These are phyloP conservation scores for Metschnikowia aberdeeniae DNA, from an alignment of 805 yeast genomes.

Conservation along the genomic window DNA sequence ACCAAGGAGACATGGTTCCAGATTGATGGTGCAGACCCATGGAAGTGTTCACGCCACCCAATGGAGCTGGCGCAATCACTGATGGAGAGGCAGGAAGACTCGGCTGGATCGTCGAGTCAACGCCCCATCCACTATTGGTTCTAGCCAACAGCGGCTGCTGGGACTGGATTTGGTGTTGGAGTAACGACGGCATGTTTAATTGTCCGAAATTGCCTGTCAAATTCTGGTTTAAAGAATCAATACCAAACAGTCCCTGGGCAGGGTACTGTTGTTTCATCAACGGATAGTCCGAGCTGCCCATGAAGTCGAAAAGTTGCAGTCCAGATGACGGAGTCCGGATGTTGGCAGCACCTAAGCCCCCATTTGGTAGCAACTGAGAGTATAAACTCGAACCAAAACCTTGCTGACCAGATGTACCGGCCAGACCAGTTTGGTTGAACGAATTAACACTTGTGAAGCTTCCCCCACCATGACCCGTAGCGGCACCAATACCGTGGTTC, in stretches of 20 bases:
- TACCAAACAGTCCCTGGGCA: conserved; percentile 23
- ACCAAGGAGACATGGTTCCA: conserved; percentile 42
- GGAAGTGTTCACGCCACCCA: conserved; percentile 10
- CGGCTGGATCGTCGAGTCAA: conserved; percentile 25
- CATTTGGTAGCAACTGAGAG: conserved; percentile 27
- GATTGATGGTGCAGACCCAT: conserved; percentile 24
- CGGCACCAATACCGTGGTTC: not conserved
- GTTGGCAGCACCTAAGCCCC: conserved; percentile 26
- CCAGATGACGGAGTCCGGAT: conserved; percentile 20
- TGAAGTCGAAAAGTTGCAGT: conserved; percentile 16
- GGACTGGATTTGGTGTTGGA: conserved; percentile 29
- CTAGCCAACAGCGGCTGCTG: conserved; percentile 30
- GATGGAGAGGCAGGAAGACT: conserved; percentile 28
- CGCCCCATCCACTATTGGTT: conserved; percentile 38
- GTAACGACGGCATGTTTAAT: conserved; percentile 32
- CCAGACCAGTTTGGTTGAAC: conserved; percentile 4
- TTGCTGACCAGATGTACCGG: conserved; percentile 10
- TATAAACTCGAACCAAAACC: conserved; percentile 19
- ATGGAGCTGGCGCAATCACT: conserved; percentile 20
- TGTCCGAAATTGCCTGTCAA: conserved; percentile 10
- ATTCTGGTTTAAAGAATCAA: conserved; percentile 19
- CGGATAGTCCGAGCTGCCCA: conserved; percentile 14
- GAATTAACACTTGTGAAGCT: not conserved
- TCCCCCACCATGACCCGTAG: conserved; percentile 1
- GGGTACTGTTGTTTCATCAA: conserved; percentile 22